These are phyloP conservation scores for Hyaloscypha finlandica DNA, from an alignment of 495 filamentous ascomycete genomes.

Conservation along the genomic window DNA sequence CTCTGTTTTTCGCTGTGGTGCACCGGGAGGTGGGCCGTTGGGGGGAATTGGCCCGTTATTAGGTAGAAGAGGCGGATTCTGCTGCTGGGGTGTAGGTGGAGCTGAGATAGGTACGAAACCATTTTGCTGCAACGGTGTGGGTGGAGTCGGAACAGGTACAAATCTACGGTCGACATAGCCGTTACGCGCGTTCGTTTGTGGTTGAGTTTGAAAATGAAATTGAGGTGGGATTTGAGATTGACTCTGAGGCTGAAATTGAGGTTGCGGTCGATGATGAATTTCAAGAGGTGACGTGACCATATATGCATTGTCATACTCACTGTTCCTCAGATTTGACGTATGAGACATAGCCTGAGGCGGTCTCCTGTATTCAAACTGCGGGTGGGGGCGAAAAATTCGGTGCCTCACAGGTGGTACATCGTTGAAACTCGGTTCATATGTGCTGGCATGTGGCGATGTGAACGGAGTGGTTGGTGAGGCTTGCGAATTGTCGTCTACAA, in stretches of 20 bases:
- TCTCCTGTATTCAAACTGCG: background rate
- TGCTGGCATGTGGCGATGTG: slow-evolving; percentile 23
- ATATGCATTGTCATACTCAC: background rate
- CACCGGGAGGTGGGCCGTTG: background rate
- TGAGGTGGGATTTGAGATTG: too few species aligned
- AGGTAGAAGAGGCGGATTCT: background rate
- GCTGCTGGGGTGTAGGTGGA: background rate
- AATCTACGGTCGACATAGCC: background rate
- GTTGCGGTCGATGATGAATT: background rate
- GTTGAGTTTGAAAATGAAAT: background rate
- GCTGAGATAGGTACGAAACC: too few species aligned
- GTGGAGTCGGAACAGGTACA: background rate
- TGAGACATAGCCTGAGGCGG: background rate
- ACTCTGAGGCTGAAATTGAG: background rate
- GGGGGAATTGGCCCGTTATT: background rate
- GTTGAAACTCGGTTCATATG: slow-evolving; percentile 13
- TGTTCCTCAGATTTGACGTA: background rate
- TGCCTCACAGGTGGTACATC: slow-evolving; percentile 16
- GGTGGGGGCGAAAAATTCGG: background rate
- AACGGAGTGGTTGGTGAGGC: slow-evolving; percentile 23
- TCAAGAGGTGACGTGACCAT: background rate
- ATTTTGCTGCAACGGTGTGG: background rate
- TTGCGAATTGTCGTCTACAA: slow-evolving; percentile 11
- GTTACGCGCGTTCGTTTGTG: background rate
- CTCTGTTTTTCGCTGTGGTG: background rate